Conservation (phyloP, 768 basidiomycete genomes). For the Mycena chlorophos region DNA sequence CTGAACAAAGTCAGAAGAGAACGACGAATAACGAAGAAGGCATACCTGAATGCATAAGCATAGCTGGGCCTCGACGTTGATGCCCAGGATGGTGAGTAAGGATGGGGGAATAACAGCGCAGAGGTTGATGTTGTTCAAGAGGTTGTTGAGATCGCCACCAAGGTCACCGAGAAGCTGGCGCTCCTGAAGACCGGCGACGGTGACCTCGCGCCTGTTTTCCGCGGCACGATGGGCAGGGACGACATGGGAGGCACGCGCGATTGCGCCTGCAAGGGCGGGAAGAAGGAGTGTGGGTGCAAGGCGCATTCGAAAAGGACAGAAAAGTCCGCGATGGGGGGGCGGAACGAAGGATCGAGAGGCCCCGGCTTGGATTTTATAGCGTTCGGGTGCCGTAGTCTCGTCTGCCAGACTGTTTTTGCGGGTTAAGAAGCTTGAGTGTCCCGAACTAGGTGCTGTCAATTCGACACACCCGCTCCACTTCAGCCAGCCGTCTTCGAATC, state of each 20-base stretch:
- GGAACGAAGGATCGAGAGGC: not conserved
- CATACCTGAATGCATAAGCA: not conserved
- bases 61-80: not conserved
- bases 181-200: not conserved
- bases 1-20: not conserved
- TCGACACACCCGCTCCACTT: too few species aligned
- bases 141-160: not conserved
- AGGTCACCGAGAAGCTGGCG: not conserved
- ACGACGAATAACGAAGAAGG: not conserved
- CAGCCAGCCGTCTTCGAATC: too few species aligned
- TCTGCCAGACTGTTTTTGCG: too few species aligned
- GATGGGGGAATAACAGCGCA: not conserved
- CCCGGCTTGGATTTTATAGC: not conserved
- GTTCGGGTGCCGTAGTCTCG: not conserved
- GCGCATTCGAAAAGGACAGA: not conserved
- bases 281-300: slow-evolving; percentile 2
- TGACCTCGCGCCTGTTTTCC: not conserved
- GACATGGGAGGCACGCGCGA: not conserved
- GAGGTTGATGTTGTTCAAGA: not conserved
- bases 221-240: not conserved
- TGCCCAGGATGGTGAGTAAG: not conserved
- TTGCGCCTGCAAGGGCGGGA: not conserved
- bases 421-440: too few species aligned
- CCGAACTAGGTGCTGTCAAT: too few species aligned
- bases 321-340: not conserved